Evolutionary conservation across 768 basidiomycete genomes (phyloP).

Genomic region (Plicaturopsis crispa): DNA sequence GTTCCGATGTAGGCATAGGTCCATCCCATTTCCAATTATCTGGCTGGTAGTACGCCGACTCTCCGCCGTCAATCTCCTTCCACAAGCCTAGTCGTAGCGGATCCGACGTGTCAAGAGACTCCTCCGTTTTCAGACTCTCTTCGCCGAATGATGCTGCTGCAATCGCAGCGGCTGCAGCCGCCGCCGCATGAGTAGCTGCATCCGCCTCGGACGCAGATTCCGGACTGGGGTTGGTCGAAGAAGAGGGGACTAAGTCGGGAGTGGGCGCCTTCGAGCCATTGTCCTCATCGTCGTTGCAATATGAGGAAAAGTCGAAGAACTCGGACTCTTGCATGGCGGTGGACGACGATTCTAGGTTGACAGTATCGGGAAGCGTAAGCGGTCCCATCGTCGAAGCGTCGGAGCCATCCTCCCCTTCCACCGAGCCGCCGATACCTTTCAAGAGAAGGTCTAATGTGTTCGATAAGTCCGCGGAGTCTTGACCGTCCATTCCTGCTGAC

Average conservation of each 20-base stretch:
- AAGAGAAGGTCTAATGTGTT: conserved; percentile 58
- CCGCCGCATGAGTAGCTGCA: conserved; percentile 32
- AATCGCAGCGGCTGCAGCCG: conserved; percentile 33
- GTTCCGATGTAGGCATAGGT: conserved; percentile 55
- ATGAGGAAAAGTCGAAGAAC: conserved; percentile 66
- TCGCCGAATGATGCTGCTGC: conserved; percentile 15
- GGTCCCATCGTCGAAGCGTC: conserved; percentile 22
- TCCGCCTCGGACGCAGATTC: conserved; percentile 66
- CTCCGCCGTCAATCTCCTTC: conserved; percentile 72
- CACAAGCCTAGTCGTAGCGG: conserved; percentile 50
- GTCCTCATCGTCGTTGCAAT: conserved; percentile 48
- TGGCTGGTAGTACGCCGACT: conserved; percentile 54
- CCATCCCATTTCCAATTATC: conserved; percentile 70
- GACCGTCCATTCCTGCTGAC: conserved; percentile 35
- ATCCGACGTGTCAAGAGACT: conserved; percentile 33
- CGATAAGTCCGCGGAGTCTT: conserved; percentile 44
- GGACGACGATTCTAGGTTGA: conserved; percentile 17
- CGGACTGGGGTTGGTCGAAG: conserved; percentile 72
- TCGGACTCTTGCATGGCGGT: conserved; percentile 46
- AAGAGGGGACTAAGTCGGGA: conserved; percentile 62
- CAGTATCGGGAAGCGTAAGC: conserved; percentile 18
- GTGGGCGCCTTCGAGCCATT: conserved; percentile 63
- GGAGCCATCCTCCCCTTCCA: conserved; percentile 33
- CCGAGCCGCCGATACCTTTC: conserved; percentile 37
- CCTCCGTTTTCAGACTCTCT: conserved; percentile 51